Evolutionary conservation across 2,329 filamentous ascomycete genomes (phyloP), one percentile per base, ranked within the genome.

Genomic region (Coniochaeta hoffmannii): DNA sequence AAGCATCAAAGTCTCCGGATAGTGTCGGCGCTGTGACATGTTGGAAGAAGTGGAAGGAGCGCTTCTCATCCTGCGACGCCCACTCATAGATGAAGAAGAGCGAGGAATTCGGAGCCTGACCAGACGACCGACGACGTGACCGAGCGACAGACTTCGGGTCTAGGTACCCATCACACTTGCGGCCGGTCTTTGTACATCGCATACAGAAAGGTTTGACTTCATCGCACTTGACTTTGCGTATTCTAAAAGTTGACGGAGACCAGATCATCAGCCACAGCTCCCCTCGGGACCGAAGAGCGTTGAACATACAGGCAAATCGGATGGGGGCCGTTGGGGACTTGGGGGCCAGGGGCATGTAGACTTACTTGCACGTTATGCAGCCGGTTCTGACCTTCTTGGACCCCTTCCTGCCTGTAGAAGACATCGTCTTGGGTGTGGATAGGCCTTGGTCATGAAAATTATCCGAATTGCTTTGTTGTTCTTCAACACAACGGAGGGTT

Each of bases 201-300:
- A 73, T 65, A 60, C 81, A 84, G 36, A 65, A 68, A 1, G 80
- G 80, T 55, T 77, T 80, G 17, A 66, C 68, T 66, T 83, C 80
- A 59, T 81, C 79, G 63, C 80, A 83, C 64, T 82, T 82, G 54
- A 82, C 75, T 56, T 79, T 77, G 53, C 79, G 76, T 31, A 79
- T 73, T 66, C 78, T 81, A 54, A 15, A 26, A 4, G 24, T 22
- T 22, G 41, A 46, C 24, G 41, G 22, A 28, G 11, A 46, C 26
- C 2, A 22, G 19, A 28, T 3, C 12, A 22, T 41, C 22, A 46
- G 22, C 26, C 12, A 28, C 41, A 12, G 26, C 22, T 28, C 19
- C 41, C 22, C 12, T 46, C 19, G 3, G 2, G 17, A 15, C 41
- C 35, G 24, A 31, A 26, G 24, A 52, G 14, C 9, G 31, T 36